Evolutionary conservation across 1,284 basidiomycete genomes (phyloP).

Genomic region (Ustilago bromivora): DNA sequence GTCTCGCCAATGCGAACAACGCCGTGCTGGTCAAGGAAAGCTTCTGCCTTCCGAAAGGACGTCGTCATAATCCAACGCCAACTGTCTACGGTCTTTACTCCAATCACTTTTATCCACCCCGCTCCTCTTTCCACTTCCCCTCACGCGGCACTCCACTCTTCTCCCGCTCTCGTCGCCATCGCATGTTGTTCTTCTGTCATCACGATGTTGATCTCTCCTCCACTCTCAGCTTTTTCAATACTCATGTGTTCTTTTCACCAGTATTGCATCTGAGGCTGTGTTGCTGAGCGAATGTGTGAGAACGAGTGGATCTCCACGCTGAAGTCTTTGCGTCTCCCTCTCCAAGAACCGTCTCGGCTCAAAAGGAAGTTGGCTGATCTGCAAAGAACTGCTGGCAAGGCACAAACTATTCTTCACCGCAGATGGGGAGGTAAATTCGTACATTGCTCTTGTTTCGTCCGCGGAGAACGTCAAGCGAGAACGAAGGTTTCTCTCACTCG

Average conservation of each 20-base stretch:
- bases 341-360: no score
- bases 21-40: neutral
- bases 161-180: neutral
- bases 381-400: no score
- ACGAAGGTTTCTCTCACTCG: no score
- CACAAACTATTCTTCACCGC: no score
- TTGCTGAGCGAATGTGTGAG: neutral
- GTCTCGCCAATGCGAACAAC: neutral
- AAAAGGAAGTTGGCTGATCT: no score
- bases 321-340: no score
- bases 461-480: no score
- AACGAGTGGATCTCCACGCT: neutral
- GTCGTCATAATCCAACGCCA: conserved; percentile 17
- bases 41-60: neutral
- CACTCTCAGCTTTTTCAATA: neutral
- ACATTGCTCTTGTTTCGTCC: no score
- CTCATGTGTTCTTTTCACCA: neutral
- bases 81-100: conserved; percentile 53
- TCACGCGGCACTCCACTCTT: conserved; percentile 2
- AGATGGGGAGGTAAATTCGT: no score
- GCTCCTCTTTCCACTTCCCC: neutral
- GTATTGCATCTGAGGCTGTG: neutral
- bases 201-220: conserved; percentile 4
- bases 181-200: neutral
- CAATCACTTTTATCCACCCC: conserved; percentile 20